A percentile compares a stretch with the other conserved stretches of the same genome.
Evolutionary conservation across 331 rosid genomes (phyloP).

Genomic region (Pyracantha coccinea): DNA sequence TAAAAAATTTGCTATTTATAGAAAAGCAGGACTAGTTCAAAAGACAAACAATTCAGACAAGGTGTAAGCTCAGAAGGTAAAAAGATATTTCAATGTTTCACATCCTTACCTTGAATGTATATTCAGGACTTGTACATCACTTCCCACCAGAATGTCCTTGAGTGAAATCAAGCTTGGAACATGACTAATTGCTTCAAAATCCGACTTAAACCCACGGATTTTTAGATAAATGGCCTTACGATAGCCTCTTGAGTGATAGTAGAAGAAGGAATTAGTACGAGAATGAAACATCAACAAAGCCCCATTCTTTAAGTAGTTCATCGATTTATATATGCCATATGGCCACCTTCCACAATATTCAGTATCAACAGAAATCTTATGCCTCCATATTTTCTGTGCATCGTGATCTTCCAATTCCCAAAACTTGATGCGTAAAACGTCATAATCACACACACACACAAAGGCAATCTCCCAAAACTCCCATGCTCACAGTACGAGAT

Average conservation of each 20-base stretch:
- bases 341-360: too few relatives aligned
- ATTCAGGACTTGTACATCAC: background rate
- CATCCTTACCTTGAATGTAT: constrained; percentile 5
- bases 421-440: background rate
- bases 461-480: background rate
- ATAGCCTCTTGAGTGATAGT: background rate
- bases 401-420: background rate
- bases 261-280: background rate
- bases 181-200: background rate
- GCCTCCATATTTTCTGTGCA: background rate
- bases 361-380: background rate
- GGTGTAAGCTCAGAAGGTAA: too few relatives aligned
- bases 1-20: too few relatives aligned
- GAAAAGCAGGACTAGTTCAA: too few relatives aligned
- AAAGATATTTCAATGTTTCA: too few relatives aligned
- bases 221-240: background rate
- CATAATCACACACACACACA: background rate
- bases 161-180: constrained; percentile 10
- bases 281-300: background rate
- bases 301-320: background rate
- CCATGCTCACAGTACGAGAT: background rate
- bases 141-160: background rate
- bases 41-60: too few relatives aligned
- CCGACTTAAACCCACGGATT: background rate
- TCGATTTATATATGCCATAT: background rate